Evolutionary conservation across 2,329 filamentous ascomycete genomes (phyloP).

Genomic region (Fusarium decemcellulare): DNA sequence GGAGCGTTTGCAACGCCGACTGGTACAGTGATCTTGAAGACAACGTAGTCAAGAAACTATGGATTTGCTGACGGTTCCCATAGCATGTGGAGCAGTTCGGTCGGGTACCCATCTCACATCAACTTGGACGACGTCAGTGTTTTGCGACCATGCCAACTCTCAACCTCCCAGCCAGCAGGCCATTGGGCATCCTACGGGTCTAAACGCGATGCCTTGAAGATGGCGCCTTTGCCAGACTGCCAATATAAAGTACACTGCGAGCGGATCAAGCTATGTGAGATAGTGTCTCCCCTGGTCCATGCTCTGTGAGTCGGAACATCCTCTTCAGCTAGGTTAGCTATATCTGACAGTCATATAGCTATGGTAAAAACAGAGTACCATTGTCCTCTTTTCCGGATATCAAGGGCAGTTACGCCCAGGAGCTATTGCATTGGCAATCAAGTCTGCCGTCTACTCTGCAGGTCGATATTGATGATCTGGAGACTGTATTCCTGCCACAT

Average conservation of each 20-base stretch:
- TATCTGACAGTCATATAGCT: conserved; percentile 19
- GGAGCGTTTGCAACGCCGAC: conserved; percentile 32
- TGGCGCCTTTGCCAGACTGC: conserved; percentile 21
- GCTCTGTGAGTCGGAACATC: conserved; percentile 34
- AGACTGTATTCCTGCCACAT: conserved; percentile 38
- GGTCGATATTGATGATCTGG: conserved; percentile 35
- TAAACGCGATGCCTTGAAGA: conserved; percentile 21
- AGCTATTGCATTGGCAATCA: conserved; percentile 39
- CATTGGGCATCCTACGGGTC: conserved; percentile 34
- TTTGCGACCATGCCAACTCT: conserved; percentile 31
- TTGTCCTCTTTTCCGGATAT: conserved; percentile 29
- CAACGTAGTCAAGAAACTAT: too few relatives aligned
- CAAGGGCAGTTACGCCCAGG: conserved; percentile 33
- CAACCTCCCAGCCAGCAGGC: conserved; percentile 1
- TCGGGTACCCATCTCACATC: conserved; percentile 45
- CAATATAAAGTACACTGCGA: conserved; percentile 33
- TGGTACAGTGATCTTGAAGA: too few relatives aligned
- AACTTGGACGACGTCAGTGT: conserved; percentile 46
- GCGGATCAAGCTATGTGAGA: conserved; percentile 34
- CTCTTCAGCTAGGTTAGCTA: background rate
- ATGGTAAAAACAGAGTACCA: conserved; percentile 37
- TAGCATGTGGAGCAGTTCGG: conserved; percentile 46
- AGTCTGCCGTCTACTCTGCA: conserved; percentile 31
- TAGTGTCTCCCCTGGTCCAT: conserved; percentile 42
- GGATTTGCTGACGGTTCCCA: background rate